phyloP scores from a whole-genome alignment of 805 yeast genomes.

The Wickerhamiella nectarea region DNA sequence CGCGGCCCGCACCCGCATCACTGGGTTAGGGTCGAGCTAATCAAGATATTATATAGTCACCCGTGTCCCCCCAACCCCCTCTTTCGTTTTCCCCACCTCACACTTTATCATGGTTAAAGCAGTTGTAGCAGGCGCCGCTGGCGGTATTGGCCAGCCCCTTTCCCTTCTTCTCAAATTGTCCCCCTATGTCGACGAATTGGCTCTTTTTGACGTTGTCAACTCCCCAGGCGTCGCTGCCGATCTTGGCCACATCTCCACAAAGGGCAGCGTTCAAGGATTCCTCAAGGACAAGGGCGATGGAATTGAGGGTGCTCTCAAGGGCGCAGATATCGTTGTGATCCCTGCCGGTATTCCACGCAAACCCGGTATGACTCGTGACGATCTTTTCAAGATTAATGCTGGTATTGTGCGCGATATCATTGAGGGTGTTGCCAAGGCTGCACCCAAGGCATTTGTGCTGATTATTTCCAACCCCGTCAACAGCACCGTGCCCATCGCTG shows the following conservation, averaged over 20 bases:
- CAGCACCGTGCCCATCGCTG: slow-evolving; percentile 82
- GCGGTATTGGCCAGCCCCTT: slow-evolving; percentile 90
- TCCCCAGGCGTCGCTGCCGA: slow-evolving; percentile 84
- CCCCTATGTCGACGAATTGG: slow-evolving; percentile 46
- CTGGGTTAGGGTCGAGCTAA: not conserved
- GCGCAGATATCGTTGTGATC: slow-evolving; percentile 74
- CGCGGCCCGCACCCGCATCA: not conserved
- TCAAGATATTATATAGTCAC: not conserved
- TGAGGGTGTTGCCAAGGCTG: slow-evolving; percentile 53
- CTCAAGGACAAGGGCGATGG: slow-evolving; percentile 49
- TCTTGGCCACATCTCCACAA: slow-evolving; percentile 67
- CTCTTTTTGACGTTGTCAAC: slow-evolving; percentile 74
- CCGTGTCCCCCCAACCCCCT: not conserved
- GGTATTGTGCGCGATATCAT: slow-evolving; percentile 64
- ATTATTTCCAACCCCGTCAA: slow-evolving; percentile 90
- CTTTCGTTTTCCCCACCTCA: not conserved
- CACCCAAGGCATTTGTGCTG: slow-evolving; percentile 64
- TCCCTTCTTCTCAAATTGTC: slow-evolving; percentile 66
- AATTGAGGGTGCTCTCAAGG: slow-evolving; percentile 53
- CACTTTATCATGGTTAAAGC: slow-evolving; percentile 27
- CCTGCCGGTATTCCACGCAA: slow-evolving; percentile 91
- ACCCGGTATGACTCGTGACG: slow-evolving; percentile 92
- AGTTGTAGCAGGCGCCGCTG: slow-evolving; percentile 61
- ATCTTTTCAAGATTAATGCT: slow-evolving; percentile 71
- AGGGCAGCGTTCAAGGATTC: slow-evolving; percentile 43